phyloP scores from a whole-genome alignment of 2,329 filamentous ascomycete species.

The Pseudogymnoascus sp. region DNA sequence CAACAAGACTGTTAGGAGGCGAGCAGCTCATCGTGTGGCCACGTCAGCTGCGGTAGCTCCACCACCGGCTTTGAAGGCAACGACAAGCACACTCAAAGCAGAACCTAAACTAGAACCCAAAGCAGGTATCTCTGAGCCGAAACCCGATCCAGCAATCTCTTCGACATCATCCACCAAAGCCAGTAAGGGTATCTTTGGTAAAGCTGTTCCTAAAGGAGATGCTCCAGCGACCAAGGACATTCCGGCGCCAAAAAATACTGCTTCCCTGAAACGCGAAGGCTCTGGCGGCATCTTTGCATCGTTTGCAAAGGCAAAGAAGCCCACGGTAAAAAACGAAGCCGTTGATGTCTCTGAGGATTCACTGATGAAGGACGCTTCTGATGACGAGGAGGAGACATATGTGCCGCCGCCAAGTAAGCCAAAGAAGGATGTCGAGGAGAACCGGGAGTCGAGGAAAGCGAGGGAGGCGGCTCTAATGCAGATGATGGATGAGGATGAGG shows the following conservation, averaged over 20 bases:
- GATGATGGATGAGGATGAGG: slow-evolving; percentile 74
- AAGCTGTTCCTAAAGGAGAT: slow-evolving; percentile 22
- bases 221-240: slow-evolving; percentile 16
- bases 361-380: slow-evolving; percentile 18
- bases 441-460: slow-evolving; percentile 44
- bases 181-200: slow-evolving; percentile 29
- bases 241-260: slow-evolving; percentile 21
- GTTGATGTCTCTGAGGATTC: slow-evolving; percentile 38
- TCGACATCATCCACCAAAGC: slow-evolving; percentile 14
- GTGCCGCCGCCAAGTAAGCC: slow-evolving; percentile 34
- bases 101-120: slow-evolving; percentile 14
- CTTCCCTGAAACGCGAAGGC: slow-evolving; percentile 46
- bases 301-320: slow-evolving; percentile 63
- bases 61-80: slow-evolving; percentile 31
- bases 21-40: slow-evolving; percentile 27
- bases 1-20: slow-evolving; percentile 56
- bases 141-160: slow-evolving; percentile 11
- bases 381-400: slow-evolving; percentile 30
- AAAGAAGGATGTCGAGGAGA: slow-evolving; percentile 24
- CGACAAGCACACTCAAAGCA: slow-evolving; percentile 9
- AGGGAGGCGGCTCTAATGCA: slow-evolving; percentile 56
- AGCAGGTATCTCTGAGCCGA: slow-evolving; percentile 17
- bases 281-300: slow-evolving; percentile 65
- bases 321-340: slow-evolving; percentile 34
- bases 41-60: slow-evolving; percentile 25